Evolutionary conservation across 2,329 filamentous ascomycete genomes (phyloP).

Genomic region (Cordyceps fumosorosea): DNA sequence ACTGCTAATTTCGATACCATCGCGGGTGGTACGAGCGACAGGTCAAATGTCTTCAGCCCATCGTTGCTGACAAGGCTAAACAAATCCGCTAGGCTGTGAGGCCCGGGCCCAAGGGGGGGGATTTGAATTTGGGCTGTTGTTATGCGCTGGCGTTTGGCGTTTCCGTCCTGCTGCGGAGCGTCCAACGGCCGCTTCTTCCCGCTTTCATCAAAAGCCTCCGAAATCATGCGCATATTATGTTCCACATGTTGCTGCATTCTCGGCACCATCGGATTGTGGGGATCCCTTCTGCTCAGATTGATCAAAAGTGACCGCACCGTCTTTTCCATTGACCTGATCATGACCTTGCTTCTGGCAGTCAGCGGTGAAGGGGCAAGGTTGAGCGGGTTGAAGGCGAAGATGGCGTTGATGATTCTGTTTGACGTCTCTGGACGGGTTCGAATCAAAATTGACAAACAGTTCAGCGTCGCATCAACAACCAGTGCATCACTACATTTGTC

Average conservation of each 20-base stretch:
- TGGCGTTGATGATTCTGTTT: slow-evolving; percentile 76
- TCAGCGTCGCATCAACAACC: slow-evolving; percentile 84
- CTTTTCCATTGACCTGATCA: slow-evolving; percentile 90
- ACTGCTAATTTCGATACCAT: slow-evolving; percentile 77
- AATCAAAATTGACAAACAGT: slow-evolving; percentile 76
- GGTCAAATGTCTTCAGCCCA: slow-evolving; percentile 73
- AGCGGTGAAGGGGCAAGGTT: slow-evolving; percentile 71
- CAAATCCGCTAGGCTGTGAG: slow-evolving; percentile 72
- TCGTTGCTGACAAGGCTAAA: slow-evolving; percentile 75
- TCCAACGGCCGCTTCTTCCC: slow-evolving; percentile 70
- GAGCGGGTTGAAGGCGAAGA: slow-evolving; percentile 88
- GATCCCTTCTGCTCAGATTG: slow-evolving; percentile 80
- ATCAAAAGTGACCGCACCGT: slow-evolving; percentile 79
- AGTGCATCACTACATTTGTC: slow-evolving; percentile 64
- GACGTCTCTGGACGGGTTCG: slow-evolving; percentile 74
- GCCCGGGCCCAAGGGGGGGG: slow-evolving; percentile 66
- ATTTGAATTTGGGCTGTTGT: slow-evolving; percentile 44
- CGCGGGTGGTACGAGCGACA: slow-evolving; percentile 67
- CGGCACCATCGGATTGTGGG: slow-evolving; percentile 64
- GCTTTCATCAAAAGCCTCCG: slow-evolving; percentile 73
- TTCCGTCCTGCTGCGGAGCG: slow-evolving; percentile 61
- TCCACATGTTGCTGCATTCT: slow-evolving; percentile 87
- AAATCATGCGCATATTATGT: slow-evolving; percentile 68
- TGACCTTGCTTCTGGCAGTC: slow-evolving; percentile 71
- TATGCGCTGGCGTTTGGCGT: slow-evolving; percentile 75